Evolutionary conservation across 257 asterid species (phyloP), one percentile per base, ranked within the genome.

Genomic region (Plantago major): DNA sequence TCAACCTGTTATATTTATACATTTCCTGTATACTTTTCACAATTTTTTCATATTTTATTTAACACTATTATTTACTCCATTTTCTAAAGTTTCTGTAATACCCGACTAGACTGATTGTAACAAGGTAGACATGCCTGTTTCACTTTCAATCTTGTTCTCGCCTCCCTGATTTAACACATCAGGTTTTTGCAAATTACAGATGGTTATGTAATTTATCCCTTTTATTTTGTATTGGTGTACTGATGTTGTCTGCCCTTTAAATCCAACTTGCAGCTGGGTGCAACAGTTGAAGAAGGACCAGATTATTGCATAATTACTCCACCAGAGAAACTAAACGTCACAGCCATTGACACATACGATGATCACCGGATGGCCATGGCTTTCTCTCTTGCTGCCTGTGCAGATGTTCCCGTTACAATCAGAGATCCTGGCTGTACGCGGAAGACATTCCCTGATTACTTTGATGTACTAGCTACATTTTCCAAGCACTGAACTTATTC

Each of bases 301-400:
- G 97, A 89, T 63, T 93, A 85, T 80, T 89, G 99, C 67, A 60
- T 93, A 51, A 93, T 93, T 47, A 93, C 96, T 38, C 99, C 99
- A 30, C 97, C 97, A 0, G 96, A 93, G 82, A 87, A 93, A 68
- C 6, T 91, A 67, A 91, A 81, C 3, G 76, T 77, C 60, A 66
- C 99, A 15, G 87, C 94, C 30, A 93, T 93, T 4, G 96, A 93
- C 69, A 93, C 96, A 3, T 93, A 89, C 19, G 96, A 93, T 40
- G 99, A 93, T 71, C 99, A 93, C 69, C 67, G 96, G 68, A 93
- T 89, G 99, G 99, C 97, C 30, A 93, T 93, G 99, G 97, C 97
- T 42, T 89, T 93, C 65, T 93, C 99, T 49, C 97, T 93, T 6
- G 97, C 95, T 10, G 99, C 99, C 16, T 89, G 97, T 65, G 90